Base-by-base conservation (phyloP, 345 rosid genomes). In the Melastoma malabathricum region DNA sequence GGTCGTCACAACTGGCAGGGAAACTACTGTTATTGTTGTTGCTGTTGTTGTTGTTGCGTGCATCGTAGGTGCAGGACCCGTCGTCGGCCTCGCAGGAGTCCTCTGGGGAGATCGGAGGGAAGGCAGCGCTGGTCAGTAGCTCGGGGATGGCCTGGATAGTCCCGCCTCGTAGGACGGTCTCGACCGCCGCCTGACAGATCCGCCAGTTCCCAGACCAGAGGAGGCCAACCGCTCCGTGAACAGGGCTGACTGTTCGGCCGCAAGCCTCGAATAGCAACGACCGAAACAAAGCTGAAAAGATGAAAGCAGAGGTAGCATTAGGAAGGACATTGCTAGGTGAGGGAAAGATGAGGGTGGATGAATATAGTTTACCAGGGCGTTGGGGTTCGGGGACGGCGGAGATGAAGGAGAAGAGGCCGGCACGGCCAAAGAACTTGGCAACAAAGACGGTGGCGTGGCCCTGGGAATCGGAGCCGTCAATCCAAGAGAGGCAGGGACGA, bases 361-460 rank as follows among this genome's bases (percentile, higher is more conserved):
- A 27, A 8, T 13, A 8, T n/a, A n/a, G n/a, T 3, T 14, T 73
- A 89, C 97, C 80, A 10, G 97, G 85, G 50, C 97, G 89, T 55
- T 83, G 89, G 31, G 69, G 48, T 44, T 80, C 87, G 5, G 87
- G 89, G 16, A 89, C 97, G 58, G 93, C 83, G 43, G 97, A 81
- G 71, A 89, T 80, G 67, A 89, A 85, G 22, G 97, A 89, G 89
- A 82, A 76, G 27, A 89, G 80, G 13, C 93, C 93, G 46, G 97
- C 93, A 23, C 97, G 95, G 52, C 97, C 97, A 23, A 89, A 85
- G 65, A 89, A 85, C 67, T 82, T 89, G 61, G 97, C 95, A 22
- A 89, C 92, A 65, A 89, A 89, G 14, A 84, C 88, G 13, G 97
- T 89, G 12, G 95, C 97, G 72, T 83, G 81, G 34, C 89, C 95